These are phyloP conservation scores for Kondoa malvinella DNA, from an alignment of 768 basidiomycete species.

Conservation along the genomic window DNA sequence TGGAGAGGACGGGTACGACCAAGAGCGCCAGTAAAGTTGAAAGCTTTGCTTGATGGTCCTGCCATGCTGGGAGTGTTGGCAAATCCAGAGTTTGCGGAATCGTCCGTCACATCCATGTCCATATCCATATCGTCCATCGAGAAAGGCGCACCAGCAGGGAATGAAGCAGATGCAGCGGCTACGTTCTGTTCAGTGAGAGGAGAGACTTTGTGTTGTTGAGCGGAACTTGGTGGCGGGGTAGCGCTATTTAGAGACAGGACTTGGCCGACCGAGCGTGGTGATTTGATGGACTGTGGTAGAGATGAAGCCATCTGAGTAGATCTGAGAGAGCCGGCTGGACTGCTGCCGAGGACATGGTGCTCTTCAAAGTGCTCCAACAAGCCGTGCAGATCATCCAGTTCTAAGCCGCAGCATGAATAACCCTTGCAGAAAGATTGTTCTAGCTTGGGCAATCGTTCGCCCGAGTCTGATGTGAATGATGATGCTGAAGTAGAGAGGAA, in stretches of 20 bases:
- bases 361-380: conserved; percentile 86
- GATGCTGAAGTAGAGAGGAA: conserved; percentile 23
- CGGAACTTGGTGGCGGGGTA: background rate
- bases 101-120: conserved; percentile 25
- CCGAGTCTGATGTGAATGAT: conserved; percentile 27
- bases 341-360: conserved; percentile 46
- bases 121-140: conserved; percentile 21
- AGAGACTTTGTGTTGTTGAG: background rate
- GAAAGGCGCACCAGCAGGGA: conserved; percentile 6
- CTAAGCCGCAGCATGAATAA: conserved; percentile 74
- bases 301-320: conserved; percentile 2
- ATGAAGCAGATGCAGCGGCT: conserved; percentile 18
- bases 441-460: conserved; percentile 24
- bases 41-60: background rate
- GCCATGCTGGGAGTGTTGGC: background rate
- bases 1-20: conserved; percentile 11
- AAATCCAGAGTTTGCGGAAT: conserved; percentile 1
- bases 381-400: conserved; percentile 57
- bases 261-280: background rate
- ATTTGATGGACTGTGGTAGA: background rate
- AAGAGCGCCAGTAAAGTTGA: background rate
- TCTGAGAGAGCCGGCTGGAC: conserved; percentile 12
- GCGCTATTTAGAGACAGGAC: background rate
- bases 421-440: conserved; percentile 45
- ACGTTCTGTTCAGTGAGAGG: background rate